Base-by-base conservation (phyloP, 345 rosid species). In the Gynandropsis gynandra region DNA sequence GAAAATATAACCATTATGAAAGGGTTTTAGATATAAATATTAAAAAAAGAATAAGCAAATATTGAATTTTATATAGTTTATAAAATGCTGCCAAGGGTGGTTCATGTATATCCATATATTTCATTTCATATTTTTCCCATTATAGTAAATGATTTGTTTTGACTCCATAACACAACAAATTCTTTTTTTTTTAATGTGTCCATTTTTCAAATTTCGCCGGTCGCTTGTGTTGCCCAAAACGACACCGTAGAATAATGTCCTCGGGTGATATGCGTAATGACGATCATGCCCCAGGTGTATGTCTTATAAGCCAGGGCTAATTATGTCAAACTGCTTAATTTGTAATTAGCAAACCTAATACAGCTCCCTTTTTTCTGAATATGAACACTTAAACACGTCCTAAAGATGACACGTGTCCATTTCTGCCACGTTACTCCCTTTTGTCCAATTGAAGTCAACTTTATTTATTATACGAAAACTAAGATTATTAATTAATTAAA, bases 371-470 rank as follows among this genome's bases (percentile, higher is more conserved):
- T 46, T 35, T 4, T 21, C 4, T 38, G 4, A 47, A 19, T 5
- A 47, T 15, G 3, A 40, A 24, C 2, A 10, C 3, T 7, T 18
- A 42, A 10, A 45, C 17, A 19, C 21, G 34, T 33, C 42, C 4
- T 15, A 15, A 39, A 48, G 47, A 47, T 31, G n/a, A 29, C 63
- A 41, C 21, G 49, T 33, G 24, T 50, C 33, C 35, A 16, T 16
- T 24, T 38, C 32, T 41, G 42, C 42, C 19, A 59, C 16, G 20
- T 42, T 41, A 33, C 39, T 8, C 16, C n/a, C n/a, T n/a, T n/a
- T n/a, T n/a, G 32, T 33, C 56, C 15, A 19, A 42, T 14, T 12
- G 42, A 49, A 4, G 32, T n/a, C 40, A 29, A n/a, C 35, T 45
- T 33, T 46, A 29, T 18, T 42, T 12, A 16, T 48, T 11, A 47